A percentile compares a stretch with the other conserved stretches of the same genome.
These are phyloP conservation scores for Magnaporthiopsis incrustans DNA, from an alignment of 2,329 filamentous ascomycete species.

Conservation along the genomic window DNA sequence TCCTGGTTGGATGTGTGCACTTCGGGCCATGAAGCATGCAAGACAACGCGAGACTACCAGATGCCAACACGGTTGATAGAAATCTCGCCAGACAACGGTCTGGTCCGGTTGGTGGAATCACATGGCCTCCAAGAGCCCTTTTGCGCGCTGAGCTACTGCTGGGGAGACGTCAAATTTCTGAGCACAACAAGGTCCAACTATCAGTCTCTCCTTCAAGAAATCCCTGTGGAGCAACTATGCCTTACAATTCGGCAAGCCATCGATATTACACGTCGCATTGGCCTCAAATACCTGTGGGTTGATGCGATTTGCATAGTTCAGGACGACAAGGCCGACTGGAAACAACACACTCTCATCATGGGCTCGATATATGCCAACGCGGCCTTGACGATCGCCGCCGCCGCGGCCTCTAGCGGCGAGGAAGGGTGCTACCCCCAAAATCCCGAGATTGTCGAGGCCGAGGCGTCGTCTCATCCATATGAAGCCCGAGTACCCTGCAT, in stretches of 20 bases:
- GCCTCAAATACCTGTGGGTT: neutral
- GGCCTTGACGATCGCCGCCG: neutral
- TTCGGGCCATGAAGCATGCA: too few species aligned
- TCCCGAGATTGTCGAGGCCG: neutral
- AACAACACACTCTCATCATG: neutral
- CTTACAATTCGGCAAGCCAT: neutral
- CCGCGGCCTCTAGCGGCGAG: neutral
- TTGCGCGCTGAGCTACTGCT: constrained; percentile 1
- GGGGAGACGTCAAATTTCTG: neutral
- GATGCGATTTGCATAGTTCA: neutral
- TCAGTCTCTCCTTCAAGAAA: too few species aligned
- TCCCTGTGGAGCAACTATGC: too few species aligned
- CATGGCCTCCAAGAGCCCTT: neutral
- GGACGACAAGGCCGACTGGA: neutral
- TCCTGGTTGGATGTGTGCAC: too few species aligned
- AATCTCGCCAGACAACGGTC: too few species aligned
- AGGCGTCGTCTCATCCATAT: too few species aligned
- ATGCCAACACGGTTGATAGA: too few species aligned
- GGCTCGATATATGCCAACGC: constrained; percentile 2
- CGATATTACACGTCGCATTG: neutral
- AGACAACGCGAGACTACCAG: too few species aligned
- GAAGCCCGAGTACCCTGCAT: neutral
- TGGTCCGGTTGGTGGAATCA: neutral
- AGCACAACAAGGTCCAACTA: too few species aligned
- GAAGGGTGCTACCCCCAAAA: neutral